Percentiles rank a stretch among this genome's conserved stretches.
Evolutionary conservation across 176 grass and related monocot genomes (phyloP).

Genomic region (Carex cristatella): DNA sequence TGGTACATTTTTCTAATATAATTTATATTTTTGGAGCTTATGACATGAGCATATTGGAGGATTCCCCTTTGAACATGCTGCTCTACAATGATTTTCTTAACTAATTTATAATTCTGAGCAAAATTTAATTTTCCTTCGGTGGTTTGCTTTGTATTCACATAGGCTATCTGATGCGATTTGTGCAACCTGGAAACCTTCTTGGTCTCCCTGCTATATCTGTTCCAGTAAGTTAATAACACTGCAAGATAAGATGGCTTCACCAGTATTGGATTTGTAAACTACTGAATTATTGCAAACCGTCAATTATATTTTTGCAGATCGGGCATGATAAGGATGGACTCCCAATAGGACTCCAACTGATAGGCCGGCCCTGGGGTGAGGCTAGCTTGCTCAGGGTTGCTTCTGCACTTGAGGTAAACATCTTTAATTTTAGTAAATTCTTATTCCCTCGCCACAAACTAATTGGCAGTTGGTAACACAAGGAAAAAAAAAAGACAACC

Average conservation of each 20-base stretch:
- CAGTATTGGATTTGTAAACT: background rate
- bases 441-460: background rate
- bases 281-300: background rate
- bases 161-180: conserved; percentile 82
- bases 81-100: background rate
- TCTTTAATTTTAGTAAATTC: background rate
- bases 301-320: conserved; percentile 40
- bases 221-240: conserved; percentile 55
- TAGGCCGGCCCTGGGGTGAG: conserved; percentile 93
- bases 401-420: conserved; percentile 75
- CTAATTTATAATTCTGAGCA: background rate
- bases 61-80: background rate
- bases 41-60: background rate
- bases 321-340: conserved; percentile 88
- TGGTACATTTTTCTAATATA: background rate
- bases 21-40: background rate
- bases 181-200: conserved; percentile 83
- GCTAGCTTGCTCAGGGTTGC: conserved; percentile 87
- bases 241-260: background rate
- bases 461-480: background rate
- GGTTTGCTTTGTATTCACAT: conserved; percentile 9
- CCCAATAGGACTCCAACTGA: conserved; percentile 90
- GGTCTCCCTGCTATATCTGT: conserved; percentile 91
- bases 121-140: background rate
- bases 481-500: background rate